Percentiles rank a stretch among this genome's conserved stretches.
phyloP scores from a whole-genome alignment of 352 stramenopile genomes.

The Aphanomyces cochlioides region DNA sequence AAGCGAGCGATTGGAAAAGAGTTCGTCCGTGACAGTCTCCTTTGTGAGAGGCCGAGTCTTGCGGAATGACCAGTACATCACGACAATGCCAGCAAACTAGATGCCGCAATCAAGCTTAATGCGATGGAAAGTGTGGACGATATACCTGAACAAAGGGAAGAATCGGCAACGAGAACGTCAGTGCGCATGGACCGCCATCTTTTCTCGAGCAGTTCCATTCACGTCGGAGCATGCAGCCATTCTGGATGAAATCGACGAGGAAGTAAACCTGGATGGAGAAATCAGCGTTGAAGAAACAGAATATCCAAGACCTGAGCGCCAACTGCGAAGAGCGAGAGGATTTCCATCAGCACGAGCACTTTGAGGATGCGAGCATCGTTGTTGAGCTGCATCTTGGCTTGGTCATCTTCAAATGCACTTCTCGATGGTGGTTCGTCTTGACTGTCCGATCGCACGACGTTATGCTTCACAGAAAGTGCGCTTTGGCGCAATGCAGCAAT shows the following conservation, averaged over 20 bases:
- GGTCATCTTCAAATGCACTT: neutral
- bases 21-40: conserved; percentile 6
- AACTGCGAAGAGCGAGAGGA: conserved; percentile 12
- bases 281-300: too few species aligned
- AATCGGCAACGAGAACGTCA: conserved; percentile 9
- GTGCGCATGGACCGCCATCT: neutral
- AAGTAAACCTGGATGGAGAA: neutral
- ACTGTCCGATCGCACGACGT: conserved; percentile 22
- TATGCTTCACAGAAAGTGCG: conserved; percentile 8
- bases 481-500: conserved; percentile 2
- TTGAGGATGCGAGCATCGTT: conserved; percentile 25
- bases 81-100: conserved; percentile 25
- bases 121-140: neutral
- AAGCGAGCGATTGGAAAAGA: neutral
- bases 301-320: conserved; percentile 6
- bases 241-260: conserved; percentile 14
- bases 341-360: conserved; percentile 23
- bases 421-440: conserved; percentile 14
- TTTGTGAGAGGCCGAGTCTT: conserved; percentile 17
- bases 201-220: conserved; percentile 10
- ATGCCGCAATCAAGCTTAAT: neutral
- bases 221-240: conserved; percentile 10
- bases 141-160: conserved; percentile 17
- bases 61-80: conserved; percentile 30
- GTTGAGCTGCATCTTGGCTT: neutral